Conservation (phyloP, 306 rosid genomes). For the Comarum palustre region DNA sequence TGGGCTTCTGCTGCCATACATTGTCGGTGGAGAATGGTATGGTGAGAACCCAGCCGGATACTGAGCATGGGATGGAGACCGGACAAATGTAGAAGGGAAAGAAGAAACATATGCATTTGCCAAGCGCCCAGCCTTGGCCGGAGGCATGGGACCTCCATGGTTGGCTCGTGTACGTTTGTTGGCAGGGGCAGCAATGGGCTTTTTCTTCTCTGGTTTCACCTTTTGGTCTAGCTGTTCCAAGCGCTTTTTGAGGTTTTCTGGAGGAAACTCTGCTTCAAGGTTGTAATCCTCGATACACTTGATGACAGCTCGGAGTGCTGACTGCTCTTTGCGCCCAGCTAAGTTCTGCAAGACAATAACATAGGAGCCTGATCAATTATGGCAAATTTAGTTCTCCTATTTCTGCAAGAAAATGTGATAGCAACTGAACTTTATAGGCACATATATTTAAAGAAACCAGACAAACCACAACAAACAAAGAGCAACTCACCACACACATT, state of each 20-base stretch:
- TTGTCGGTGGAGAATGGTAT: constrained; percentile 91
- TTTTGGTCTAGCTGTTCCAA: constrained; percentile 85
- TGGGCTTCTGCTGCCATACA: constrained; percentile 97
- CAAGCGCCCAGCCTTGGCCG: constrained; percentile 99
- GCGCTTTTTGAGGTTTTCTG: constrained; percentile 91
- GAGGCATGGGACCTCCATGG: constrained; percentile 97
- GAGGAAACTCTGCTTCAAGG: constrained; percentile 79
- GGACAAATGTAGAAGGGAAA: constrained; percentile 79
- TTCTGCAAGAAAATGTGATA: not conserved
- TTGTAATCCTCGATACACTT: constrained; percentile 97
- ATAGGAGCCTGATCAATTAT: constrained; percentile 22
- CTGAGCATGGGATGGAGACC: constrained; percentile 91
- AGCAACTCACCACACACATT: not conserved
- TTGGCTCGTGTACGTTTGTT: constrained; percentile 92
- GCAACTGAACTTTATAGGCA: not conserved
- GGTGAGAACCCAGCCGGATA: constrained; percentile 86
- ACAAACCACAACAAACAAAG: not conserved
- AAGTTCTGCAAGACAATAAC: constrained; percentile 56
- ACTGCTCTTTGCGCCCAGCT: constrained; percentile 94
- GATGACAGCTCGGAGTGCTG: constrained; percentile 86
- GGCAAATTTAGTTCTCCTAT: not conserved
- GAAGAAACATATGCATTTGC: constrained; percentile 95
- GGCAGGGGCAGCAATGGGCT: constrained; percentile 78
- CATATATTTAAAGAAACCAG: not conserved
- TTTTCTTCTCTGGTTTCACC: constrained; percentile 87